Percentiles rank a stretch among this genome's conserved stretches.
phyloP scores from a whole-genome alignment of 2,329 filamentous ascomycete species.

The Pseudonectria buxi region DNA sequence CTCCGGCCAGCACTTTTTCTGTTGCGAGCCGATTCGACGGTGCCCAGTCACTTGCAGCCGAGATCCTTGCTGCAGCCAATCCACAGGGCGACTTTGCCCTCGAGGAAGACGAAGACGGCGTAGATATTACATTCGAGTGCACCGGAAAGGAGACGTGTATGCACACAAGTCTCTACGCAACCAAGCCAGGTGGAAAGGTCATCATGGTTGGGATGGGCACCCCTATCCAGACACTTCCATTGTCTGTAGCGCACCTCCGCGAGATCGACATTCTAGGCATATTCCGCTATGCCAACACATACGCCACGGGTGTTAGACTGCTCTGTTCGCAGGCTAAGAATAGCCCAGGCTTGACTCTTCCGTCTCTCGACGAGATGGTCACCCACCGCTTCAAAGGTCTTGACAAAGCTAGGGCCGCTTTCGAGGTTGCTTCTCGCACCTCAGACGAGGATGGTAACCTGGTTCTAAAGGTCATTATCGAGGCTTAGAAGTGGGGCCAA shows the following conservation, averaged over 20 bases:
- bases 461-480: constrained; percentile 66
- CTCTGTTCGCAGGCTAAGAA: constrained; percentile 40
- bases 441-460: constrained; percentile 60
- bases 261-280: constrained; percentile 75
- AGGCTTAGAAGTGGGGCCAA: constrained; percentile 32
- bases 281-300: constrained; percentile 72
- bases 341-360: constrained; percentile 40
- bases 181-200: constrained; percentile 62
- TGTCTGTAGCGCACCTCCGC: constrained; percentile 64
- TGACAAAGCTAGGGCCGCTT: constrained; percentile 54
- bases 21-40: constrained; percentile 43
- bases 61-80: constrained; percentile 39
- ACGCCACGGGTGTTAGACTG: constrained; percentile 61
- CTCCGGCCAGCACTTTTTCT: constrained; percentile 39
- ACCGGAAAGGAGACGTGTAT: constrained; percentile 70
- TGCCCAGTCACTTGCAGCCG: constrained; percentile 42
- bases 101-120: constrained; percentile 57
- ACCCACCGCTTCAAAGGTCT: constrained; percentile 66
- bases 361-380: constrained; percentile 63
- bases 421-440: constrained; percentile 63
- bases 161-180: constrained; percentile 67
- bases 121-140: constrained; percentile 69
- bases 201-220: constrained; percentile 77
- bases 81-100: constrained; percentile 21
- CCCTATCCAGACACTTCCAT: constrained; percentile 65